Conservation (phyloP, 2,329 filamentous ascomycete genomes). For the Onygenales sp. region DNA sequence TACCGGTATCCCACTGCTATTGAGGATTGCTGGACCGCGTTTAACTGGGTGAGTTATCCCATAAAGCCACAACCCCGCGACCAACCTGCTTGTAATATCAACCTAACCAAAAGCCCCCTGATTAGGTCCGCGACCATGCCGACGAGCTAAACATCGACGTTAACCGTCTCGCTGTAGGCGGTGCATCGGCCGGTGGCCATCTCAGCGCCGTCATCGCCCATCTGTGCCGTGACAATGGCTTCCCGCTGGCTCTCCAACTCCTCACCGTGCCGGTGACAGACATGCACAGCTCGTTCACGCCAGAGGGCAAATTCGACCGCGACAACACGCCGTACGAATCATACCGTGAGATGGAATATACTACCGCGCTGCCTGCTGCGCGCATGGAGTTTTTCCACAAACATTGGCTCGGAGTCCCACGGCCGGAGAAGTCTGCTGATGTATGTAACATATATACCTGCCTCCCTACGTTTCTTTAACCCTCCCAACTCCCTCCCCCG, state of each 20-base stretch:
- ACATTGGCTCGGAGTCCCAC: constrained; percentile 28
- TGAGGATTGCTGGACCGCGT: constrained; percentile 31
- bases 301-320: constrained; percentile 24
- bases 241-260: constrained; percentile 28
- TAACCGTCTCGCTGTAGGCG: constrained; percentile 27
- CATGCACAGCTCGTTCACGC: constrained; percentile 26
- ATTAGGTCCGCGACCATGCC: constrained; percentile 22
- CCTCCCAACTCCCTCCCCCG: background rate
- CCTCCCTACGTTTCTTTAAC: background rate
- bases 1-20: constrained; percentile 28
- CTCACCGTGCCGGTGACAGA: constrained; percentile 29
- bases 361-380: constrained; percentile 24
- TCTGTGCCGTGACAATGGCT: constrained; percentile 27
- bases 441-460: constrained; percentile 16
- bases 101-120: background rate
- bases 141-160: constrained; percentile 26
- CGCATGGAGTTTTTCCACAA: constrained; percentile 32
- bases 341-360: constrained; percentile 30
- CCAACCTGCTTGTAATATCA: background rate
- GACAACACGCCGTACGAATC: constrained; percentile 29
- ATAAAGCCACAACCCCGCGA: background rate
- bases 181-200: constrained; percentile 31
- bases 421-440: constrained; percentile 24
- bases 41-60: constrained; percentile 26
- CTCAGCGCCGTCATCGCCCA: constrained; percentile 29